These are phyloP conservation scores for Mycena vitilis DNA, from an alignment of 768 basidiomycete species.

Conservation along the genomic window DNA sequence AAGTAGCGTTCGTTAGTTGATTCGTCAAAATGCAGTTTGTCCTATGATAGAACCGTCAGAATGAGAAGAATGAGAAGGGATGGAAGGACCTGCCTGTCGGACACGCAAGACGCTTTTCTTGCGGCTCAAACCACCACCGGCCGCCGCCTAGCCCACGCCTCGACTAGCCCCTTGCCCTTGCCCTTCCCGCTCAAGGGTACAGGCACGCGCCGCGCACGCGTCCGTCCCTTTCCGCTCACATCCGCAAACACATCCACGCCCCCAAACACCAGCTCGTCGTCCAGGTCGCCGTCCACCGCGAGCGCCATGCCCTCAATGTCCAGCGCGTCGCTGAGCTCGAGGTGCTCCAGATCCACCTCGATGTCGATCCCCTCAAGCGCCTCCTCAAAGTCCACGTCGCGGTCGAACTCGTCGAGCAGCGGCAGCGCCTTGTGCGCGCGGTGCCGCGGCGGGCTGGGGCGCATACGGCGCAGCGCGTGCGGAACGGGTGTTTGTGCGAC, in stretches of 20 bases:
- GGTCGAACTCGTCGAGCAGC: conserved; percentile 28
- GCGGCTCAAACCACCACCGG: conserved; percentile 19
- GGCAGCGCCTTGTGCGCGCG: conserved; percentile 15
- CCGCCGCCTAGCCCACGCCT: conserved; percentile 24
- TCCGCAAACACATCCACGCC: conserved; percentile 29
- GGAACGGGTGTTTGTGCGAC: background rate
- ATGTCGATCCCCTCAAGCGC: conserved; percentile 25
- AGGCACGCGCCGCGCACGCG: conserved; percentile 9
- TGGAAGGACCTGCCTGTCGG: background rate
- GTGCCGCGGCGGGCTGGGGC: conserved; percentile 21
- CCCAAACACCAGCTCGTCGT: conserved; percentile 13
- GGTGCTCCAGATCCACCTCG: conserved; percentile 32
- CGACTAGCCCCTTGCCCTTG: conserved; percentile 15
- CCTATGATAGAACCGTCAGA: background rate
- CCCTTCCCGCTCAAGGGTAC: conserved; percentile 9
- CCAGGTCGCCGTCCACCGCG: conserved; percentile 26
- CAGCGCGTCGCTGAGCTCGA: conserved; percentile 28
- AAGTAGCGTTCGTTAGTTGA: conserved; percentile 7
- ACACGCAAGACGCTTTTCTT: background rate
- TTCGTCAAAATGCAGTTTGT: conserved; percentile 15
- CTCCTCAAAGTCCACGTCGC: conserved; percentile 21
- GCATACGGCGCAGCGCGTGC: conserved; percentile 9
- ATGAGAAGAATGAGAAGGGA: background rate
- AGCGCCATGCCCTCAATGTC: conserved; percentile 30
- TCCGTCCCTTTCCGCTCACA: conserved; percentile 10